Evolutionary conservation across 208 protist genomes (phyloP), one percentile per base, ranked within the genome.

Genomic region (Trypanosoma mega): DNA sequence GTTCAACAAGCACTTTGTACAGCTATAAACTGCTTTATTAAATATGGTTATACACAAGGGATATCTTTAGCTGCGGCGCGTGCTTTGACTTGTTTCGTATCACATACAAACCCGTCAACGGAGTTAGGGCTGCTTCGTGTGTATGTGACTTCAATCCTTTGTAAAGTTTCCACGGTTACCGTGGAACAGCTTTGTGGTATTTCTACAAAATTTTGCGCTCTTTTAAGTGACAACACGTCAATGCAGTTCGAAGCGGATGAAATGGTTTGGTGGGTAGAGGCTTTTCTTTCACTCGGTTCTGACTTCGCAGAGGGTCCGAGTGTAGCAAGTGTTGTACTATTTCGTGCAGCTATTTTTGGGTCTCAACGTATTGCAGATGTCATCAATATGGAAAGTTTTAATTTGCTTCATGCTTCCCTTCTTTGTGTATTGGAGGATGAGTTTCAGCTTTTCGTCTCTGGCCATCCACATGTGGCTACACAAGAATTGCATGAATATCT

Each of bases 401-500:
- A n/a, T n/a, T n/a, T 60, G 2, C 41, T 72, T 26, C 34, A 21
- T 11, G 30, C 65, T 18, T 43, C 23, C 11, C 21, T 72, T 41
- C 31, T 72, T n/a, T 72, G 65, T 36, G 54, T 18, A 0, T 46
- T 72, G 33, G 65, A 72, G 18, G 57, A 72, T 39, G 65, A 72
- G 43, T 72, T 72, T 72, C 56, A 54, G 16, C 26, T 64, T 2
- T 72, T 65, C 54, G 3, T 43, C 12, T 16, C 47, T 6, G 65
- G 65, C 54, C 16, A 14, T 34, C 56, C 65, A 12, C 41, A 54
- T 18, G 27, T 72, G 3, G 51, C 56, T 16, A 14, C 46, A 18
- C 3, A 33, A 18, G 65, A 58, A 33, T 37, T 72, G n/a, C 41
- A 60, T 1, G 50, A 72, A 24, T 29, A 33, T 3, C 26, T 72